Conservation (phyloP, 805 yeast genomes). For the Saccharomycopsis oosterbeekiorum region DNA sequence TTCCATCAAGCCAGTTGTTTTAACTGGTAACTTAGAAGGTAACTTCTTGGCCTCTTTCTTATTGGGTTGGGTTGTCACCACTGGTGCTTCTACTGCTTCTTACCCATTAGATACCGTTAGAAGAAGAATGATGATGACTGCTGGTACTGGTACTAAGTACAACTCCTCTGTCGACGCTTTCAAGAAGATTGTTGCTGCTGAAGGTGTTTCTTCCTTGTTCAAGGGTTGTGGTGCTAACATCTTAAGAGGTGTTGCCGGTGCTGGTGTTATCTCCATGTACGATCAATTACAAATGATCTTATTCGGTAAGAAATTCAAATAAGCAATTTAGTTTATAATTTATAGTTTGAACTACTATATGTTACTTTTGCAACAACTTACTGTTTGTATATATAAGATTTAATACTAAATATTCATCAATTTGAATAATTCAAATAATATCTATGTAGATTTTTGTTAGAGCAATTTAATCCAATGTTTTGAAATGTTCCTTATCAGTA, state of each 20-base stretch:
- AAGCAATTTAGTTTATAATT: conserved; percentile 16
- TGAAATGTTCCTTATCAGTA: not conserved
- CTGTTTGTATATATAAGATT: conserved; percentile 2
- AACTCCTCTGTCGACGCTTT: conserved; percentile 90
- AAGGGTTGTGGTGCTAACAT: conserved; percentile 99
- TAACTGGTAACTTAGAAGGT: conserved; percentile 90
- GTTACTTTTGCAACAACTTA: not conserved
- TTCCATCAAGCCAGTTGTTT: conserved; percentile 88
- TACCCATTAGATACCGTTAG: conserved; percentile 98
- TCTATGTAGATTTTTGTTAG: not conserved
- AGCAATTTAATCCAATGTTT: not conserved
- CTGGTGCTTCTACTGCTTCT: conserved; percentile 97
- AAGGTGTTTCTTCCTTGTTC: conserved; percentile 88
- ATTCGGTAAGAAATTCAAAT: conserved; percentile 91
- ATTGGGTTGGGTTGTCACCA: conserved; percentile 95
- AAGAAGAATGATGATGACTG: conserved; percentile 99
- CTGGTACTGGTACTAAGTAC: conserved; percentile 97
- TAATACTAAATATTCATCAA: not conserved
- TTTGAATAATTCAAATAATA: not conserved
- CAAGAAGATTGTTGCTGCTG: conserved; percentile 86
- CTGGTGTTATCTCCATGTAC: conserved; percentile 97
- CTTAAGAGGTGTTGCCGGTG: conserved; percentile 99
- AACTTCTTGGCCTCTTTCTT: conserved; percentile 90
- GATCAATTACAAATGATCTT: conserved; percentile 91
- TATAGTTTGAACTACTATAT: not conserved